Conservation (phyloP, 306 rosid genomes). For the Prunus fruticosa region DNA sequence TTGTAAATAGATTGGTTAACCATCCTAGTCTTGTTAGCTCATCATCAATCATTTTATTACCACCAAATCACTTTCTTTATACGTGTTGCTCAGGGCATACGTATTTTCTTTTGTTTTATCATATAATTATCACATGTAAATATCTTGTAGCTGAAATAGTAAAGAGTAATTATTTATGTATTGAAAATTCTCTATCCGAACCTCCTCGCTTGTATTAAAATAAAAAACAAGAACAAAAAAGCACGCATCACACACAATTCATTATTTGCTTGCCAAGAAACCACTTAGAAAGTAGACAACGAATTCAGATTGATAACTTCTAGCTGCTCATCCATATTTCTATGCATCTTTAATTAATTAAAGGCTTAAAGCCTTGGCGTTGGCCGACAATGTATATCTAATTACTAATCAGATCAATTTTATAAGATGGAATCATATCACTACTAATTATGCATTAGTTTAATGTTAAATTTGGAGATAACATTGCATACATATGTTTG, state of each 20-base stretch:
- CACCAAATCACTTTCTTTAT: slow-evolving; percentile 49
- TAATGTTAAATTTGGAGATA: neutral
- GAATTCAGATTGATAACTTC: neutral
- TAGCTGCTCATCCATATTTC: neutral
- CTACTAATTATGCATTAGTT: neutral
- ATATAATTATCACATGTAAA: neutral
- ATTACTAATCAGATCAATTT: neutral
- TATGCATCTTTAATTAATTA: neutral
- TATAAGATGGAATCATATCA: neutral
- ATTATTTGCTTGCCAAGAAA: slow-evolving; percentile 44
- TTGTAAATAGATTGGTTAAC: slow-evolving; percentile 36
- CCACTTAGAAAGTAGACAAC: neutral
- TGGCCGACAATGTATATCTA: neutral
- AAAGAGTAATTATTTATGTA: too few species aligned
- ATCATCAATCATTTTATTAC: slow-evolving; percentile 18
- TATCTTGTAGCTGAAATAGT: too few species aligned
- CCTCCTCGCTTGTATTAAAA: too few species aligned
- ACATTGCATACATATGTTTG: neutral
- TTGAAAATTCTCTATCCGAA: too few species aligned
- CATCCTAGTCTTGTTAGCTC: slow-evolving; percentile 42
- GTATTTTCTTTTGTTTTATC: slow-evolving; percentile 2
- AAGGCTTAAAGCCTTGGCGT: neutral
- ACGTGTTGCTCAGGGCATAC: slow-evolving; percentile 26
- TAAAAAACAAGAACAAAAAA: neutral
- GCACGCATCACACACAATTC: slow-evolving; percentile 14